A percentile compares a stretch with the other conserved stretches of the same genome.
phyloP scores from a whole-genome alignment of 306 rosid genomes.

The Senna tora region DNA sequence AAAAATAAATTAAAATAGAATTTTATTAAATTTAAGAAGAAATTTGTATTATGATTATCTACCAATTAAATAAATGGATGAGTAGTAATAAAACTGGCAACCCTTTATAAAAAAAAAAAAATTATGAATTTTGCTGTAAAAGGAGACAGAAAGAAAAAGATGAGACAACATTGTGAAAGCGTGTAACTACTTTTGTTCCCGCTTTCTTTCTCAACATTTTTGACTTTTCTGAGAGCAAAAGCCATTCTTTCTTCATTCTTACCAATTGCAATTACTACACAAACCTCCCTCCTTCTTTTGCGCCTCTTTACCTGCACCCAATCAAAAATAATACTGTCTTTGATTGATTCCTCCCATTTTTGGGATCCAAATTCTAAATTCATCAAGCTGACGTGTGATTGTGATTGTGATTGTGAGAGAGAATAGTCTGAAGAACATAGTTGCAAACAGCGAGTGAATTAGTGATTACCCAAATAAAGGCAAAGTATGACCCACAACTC shows the following conservation, averaged over 20 bases:
- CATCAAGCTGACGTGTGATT: not conserved
- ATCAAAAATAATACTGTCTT: constrained; percentile 21
- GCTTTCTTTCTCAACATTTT: constrained; percentile 41
- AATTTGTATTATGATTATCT: no score
- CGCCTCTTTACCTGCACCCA: constrained; percentile 42
- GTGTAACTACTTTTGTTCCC: constrained; percentile 50
- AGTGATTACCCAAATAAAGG: constrained; percentile 32
- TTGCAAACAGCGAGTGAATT: no score
- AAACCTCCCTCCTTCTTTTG: constrained; percentile 34
- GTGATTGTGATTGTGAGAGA: no score
- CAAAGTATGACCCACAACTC: constrained; percentile 82
- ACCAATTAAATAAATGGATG: no score
- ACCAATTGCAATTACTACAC: constrained; percentile 13
- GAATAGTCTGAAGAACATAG: no score
- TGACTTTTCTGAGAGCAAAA: constrained; percentile 45
- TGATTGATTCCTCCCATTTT: not conserved
- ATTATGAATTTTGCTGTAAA: constrained; percentile 41
- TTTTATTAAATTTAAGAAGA: no score
- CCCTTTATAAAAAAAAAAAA: not conserved
- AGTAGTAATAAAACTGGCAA: no score
- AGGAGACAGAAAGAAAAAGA: constrained; percentile 48
- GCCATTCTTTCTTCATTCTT: not conserved
- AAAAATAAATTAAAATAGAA: no score
- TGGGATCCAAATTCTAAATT: no score
- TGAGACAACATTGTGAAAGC: constrained; percentile 66